Evolutionary conservation across 1,139 yeast species (phyloP).

Genomic region (Sugiyamaella sp.): DNA sequence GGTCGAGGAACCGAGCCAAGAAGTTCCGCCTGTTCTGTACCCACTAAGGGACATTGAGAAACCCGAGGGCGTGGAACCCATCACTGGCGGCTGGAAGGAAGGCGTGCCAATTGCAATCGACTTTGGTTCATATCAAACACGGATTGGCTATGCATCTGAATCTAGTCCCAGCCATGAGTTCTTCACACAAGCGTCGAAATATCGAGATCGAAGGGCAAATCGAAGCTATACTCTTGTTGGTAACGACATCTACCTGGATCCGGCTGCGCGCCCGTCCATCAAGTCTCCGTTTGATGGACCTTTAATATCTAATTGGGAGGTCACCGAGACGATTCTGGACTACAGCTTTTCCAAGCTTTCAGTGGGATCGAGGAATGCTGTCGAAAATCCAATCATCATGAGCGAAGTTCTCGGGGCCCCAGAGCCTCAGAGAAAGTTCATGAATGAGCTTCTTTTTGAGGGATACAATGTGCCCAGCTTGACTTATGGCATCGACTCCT

Average conservation of each 20-base stretch:
- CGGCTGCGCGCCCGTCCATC: slow-evolving; percentile 65
- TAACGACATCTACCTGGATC: slow-evolving; percentile 74
- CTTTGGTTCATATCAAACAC: slow-evolving; percentile 67
- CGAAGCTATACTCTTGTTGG: slow-evolving; percentile 76
- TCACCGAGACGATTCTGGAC: slow-evolving; percentile 78
- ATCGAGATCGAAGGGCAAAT: slow-evolving; percentile 73
- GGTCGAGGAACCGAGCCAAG: slow-evolving; percentile 22
- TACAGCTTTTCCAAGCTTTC: slow-evolving; percentile 74
- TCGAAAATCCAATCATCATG: slow-evolving; percentile 81
- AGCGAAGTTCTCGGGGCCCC: slow-evolving; percentile 78
- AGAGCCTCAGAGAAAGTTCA: slow-evolving; percentile 64
- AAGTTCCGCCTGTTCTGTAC: slow-evolving; percentile 42
- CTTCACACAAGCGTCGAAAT: slow-evolving; percentile 71
- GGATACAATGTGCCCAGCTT: slow-evolving; percentile 74
- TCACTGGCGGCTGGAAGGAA: slow-evolving; percentile 53
- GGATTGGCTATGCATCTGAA: slow-evolving; percentile 69
- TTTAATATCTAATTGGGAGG: slow-evolving; percentile 89
- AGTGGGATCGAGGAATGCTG: slow-evolving; percentile 51
- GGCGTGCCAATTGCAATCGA: slow-evolving; percentile 70
- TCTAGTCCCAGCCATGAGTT: slow-evolving; percentile 64
- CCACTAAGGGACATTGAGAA: slow-evolving; percentile 51
- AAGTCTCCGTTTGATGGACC: slow-evolving; percentile 88
- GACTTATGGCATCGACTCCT: slow-evolving; percentile 77
- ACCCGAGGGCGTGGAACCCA: slow-evolving; percentile 50
- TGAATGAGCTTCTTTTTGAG: slow-evolving; percentile 84